phyloP scores from a whole-genome alignment of 129 eudicot species.

The Smallanthus sonchifolius region DNA sequence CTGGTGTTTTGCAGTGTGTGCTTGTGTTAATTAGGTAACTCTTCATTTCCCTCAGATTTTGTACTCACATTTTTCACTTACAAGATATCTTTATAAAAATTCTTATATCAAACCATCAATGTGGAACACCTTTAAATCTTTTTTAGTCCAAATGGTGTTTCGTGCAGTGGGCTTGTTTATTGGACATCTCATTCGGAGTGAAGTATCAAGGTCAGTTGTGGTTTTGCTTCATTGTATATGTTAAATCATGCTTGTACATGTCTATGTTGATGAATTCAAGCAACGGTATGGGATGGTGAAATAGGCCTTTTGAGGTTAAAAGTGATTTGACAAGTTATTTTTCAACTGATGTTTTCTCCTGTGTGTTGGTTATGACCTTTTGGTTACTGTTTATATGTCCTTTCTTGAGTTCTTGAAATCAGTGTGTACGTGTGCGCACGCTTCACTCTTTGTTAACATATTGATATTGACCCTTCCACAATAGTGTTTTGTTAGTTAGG shows the following conservation, averaged over 20 bases:
- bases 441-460: not conserved
- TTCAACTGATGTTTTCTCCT: not conserved
- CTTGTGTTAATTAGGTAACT: conserved; percentile 77
- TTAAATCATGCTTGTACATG: conserved; percentile 19
- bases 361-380: no score
- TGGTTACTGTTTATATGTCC: no score
- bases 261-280: conserved; percentile 16
- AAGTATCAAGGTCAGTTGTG: conserved; percentile 13
- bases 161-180: conserved; percentile 67
- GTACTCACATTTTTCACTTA: not conserved
- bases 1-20: conserved; percentile 95
- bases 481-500: not conserved
- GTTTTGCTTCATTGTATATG: conserved; percentile 12
- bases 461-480: not conserved
- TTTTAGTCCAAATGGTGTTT: not conserved
- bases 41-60: not conserved
- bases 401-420: not conserved
- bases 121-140: not conserved
- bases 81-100: not conserved
- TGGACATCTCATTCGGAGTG: conserved; percentile 73
- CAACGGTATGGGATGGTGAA: conserved; percentile 6
- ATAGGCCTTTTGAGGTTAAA: conserved; percentile 8
- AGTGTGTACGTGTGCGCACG: not conserved
- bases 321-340: conserved; percentile 13
- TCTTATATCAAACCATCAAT: not conserved